Base-by-base conservation (phyloP, 139 green algal species). In the Haematococcus sp. region DNA sequence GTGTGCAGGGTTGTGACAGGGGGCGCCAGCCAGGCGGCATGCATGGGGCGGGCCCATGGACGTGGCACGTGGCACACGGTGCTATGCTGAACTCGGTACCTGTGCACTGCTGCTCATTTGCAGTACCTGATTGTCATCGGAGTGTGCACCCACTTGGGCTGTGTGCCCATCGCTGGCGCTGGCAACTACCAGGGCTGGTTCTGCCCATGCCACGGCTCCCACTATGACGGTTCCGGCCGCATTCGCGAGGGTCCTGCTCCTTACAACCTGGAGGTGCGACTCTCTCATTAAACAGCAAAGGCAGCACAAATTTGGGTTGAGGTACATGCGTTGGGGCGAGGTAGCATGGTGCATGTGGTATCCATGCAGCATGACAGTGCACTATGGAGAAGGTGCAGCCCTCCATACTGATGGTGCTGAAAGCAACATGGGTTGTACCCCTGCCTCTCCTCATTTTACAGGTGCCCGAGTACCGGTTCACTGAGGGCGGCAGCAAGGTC, bases 111-210 rank as follows among this genome's bases (percentile, higher is more conserved):
- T 49, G 40, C 40, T 7, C 40, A 49, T 72, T 31, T 85, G 83
- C 87, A 98, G 89, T 99, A 96, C 93, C 81, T 99, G 64, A 92
- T 99, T 27, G 82, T 98, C n/a, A 75, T 99, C 28, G 96, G 96
- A 32, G 93, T 99, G 65, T 99, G 96, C 90, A 99, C 96, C 28
- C 96, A 99, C 84, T 84, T 99, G 75, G 96, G 96, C 17, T 99
- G 96, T 78, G 96, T 99, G 73, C 96, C 96, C 13, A 93, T 99
- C 61, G 83, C 91, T 27, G 97, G 97, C 76, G 96, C 96, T 20
- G 96, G 96, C 43, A 97, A 99, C 83, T 99, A 96, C 83, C 71
- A 87, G 56, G 96, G 94, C 65, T 99, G 96, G 94, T 98, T 98
- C 86, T 98, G 93, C 86, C 93, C 93, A 13, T 97, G 93, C 89